Percentiles rank a stretch among this genome's conserved stretches.
Evolutionary conservation across 176 grass and related monocot species (phyloP).

Genomic region (Sorghum bicolor): Sorghum_bicolor_NCBIv3 NC_012870.2:4434501-4435000

Average conservation of each 20-base stretch:
- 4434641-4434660: constrained; percentile 74
- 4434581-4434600: no score
- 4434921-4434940: constrained; percentile 21
- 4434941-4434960: background rate
- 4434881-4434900: background rate
- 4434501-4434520: no score
- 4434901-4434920: background rate
- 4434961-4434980: constrained; percentile 15
- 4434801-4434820: background rate
- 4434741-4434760: constrained; percentile 27
- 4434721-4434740: constrained; percentile 43
- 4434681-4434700: constrained; percentile 23
- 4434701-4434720: background rate
- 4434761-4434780: no score
- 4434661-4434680: constrained; percentile 44
- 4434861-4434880: constrained; percentile 38
- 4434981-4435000: constrained; percentile 22
- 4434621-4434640: no score
- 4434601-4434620: no score
- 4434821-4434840: background rate
- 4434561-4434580: no score
- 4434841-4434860: constrained; percentile 20
- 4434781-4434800: no score
- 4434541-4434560: no score
- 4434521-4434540: no score